Evolutionary conservation across 495 filamentous ascomycete genomes (phyloP).

Genomic region (Terfezia boudieri): DNA sequence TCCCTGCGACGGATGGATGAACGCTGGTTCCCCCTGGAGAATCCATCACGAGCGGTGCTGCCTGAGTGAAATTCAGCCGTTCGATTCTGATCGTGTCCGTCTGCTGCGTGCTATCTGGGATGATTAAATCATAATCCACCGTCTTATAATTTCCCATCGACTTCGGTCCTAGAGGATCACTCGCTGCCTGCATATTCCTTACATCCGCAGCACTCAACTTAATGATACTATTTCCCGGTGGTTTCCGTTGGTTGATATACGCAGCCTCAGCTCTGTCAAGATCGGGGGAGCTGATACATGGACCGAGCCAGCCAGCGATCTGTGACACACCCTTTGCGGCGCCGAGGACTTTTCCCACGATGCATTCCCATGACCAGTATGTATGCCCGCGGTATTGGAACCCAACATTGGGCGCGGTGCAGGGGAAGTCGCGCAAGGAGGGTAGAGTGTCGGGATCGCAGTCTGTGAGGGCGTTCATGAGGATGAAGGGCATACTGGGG

Average conservation of each 20-base stretch:
- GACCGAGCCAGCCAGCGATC: constrained; percentile 48
- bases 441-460: constrained; percentile 41
- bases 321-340: constrained; percentile 47
- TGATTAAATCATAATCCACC: constrained; percentile 35
- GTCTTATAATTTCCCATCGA: constrained; percentile 32
- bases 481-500: constrained; percentile 42
- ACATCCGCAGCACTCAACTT: constrained; percentile 31
- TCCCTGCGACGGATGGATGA: background rate
- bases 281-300: constrained; percentile 37
- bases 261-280: constrained; percentile 40
- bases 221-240: constrained; percentile 20
- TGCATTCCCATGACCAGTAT: constrained; percentile 45
- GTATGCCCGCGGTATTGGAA: constrained; percentile 50
- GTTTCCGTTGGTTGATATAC: constrained; percentile 30
- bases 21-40: background rate
- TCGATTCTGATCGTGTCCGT: constrained; percentile 42
- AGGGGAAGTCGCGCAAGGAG: constrained; percentile 35
- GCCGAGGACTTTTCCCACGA: constrained; percentile 53
- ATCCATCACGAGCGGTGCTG: background rate
- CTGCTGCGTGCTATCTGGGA: constrained; percentile 21
- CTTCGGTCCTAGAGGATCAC: constrained; percentile 39
- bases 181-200: constrained; percentile 34
- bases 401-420: constrained; percentile 38
- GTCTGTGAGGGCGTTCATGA: constrained; percentile 52
- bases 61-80: constrained; percentile 30